Evolutionary conservation across 768 basidiomycete species (phyloP).

Genomic region (Xanthoconium purpureum): DNA sequence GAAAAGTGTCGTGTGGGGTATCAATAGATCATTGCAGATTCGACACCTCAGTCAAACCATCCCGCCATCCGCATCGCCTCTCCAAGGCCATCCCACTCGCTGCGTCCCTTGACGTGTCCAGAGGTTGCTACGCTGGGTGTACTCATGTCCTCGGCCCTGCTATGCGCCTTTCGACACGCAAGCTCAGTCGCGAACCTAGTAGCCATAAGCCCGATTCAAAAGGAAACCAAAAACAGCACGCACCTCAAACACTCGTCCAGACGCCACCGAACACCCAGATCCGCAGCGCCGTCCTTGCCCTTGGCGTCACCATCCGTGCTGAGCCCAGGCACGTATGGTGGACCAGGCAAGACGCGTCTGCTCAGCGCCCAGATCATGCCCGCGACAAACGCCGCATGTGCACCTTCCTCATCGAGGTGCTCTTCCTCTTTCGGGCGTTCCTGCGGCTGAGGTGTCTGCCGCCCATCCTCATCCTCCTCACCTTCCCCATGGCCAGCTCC

Average conservation of each 20-base stretch:
- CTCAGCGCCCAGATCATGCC: constrained; percentile 86
- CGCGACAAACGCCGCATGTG: constrained; percentile 80
- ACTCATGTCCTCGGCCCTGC: not conserved
- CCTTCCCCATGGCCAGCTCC: too few relatives aligned
- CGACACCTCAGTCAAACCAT: constrained; percentile 56
- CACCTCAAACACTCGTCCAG: constrained; percentile 81
- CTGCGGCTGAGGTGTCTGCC: constrained; percentile 24
- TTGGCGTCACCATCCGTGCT: constrained; percentile 15
- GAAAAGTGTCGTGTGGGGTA: not conserved
- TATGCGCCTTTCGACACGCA: constrained; percentile 63
- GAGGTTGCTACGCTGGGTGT: constrained; percentile 10
- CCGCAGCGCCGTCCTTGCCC: constrained; percentile 37
- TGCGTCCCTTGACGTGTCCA: constrained; percentile 34
- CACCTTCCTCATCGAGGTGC: constrained; percentile 69
- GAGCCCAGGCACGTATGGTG: constrained; percentile 62
- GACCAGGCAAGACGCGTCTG: constrained; percentile 65
- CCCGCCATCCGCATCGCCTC: constrained; percentile 72
- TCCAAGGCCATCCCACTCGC: constrained; percentile 64
- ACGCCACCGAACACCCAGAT: constrained; percentile 57
- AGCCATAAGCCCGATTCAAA: not conserved
- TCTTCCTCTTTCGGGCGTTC: constrained; percentile 21
- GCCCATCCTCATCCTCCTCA: constrained; percentile 8
- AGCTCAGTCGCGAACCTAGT: constrained; percentile 80
- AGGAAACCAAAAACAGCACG: constrained; percentile 3
- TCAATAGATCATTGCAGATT: not conserved